Evolutionary conservation across 345 rosid genomes (phyloP), one percentile per base, ranked within the genome.

Genomic region (Hirschfeldia incana): DNA sequence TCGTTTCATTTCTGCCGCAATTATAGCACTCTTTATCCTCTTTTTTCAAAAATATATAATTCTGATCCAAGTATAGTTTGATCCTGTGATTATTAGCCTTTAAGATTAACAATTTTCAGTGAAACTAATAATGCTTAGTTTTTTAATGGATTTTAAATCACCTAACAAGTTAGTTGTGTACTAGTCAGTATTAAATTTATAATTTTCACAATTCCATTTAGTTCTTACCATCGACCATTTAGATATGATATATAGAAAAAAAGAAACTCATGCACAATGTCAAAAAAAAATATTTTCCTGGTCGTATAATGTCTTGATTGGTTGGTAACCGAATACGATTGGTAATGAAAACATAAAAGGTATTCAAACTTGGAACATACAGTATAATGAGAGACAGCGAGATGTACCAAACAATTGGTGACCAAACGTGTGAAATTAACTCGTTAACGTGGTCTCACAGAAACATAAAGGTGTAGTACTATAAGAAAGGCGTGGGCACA

Each of bases 1-100:
- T 74, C 82, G 62, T 73, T 73, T 79, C 75, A n/a, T 16, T 15
- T 61, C 69, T 61, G 13, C 32, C 68, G 26, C 57, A 5, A 49
- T 49, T 5, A n/a, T 5, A n/a, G 7, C 57, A 49, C 17, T 49
- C 53, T 49, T 49, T 5, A 49, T 5, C 57, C 15, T 4, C 57
- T 13, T 42, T 12, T 12, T 21, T 21, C 21, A 21, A n/a, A 49
- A 49, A 49, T 13, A 4, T 13, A 12, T 46, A 49, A 49, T 49
- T 49, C 17, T 49, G 57, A 49, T 49, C 16, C 16, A 46, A 44
- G 5, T 46, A 46, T 49, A 49, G 57, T 49, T 49, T n/a, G 57
- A 49, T 49, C 57, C 57, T 49, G 57, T n/a, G 16, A 49, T 49
- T 17, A 13, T 49, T 49, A 49, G n/a, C 17, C 57, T 49, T 13